Evolutionary conservation across 495 filamentous ascomycete genomes (phyloP).

Genomic region (Hypoxylon subgilvum): DNA sequence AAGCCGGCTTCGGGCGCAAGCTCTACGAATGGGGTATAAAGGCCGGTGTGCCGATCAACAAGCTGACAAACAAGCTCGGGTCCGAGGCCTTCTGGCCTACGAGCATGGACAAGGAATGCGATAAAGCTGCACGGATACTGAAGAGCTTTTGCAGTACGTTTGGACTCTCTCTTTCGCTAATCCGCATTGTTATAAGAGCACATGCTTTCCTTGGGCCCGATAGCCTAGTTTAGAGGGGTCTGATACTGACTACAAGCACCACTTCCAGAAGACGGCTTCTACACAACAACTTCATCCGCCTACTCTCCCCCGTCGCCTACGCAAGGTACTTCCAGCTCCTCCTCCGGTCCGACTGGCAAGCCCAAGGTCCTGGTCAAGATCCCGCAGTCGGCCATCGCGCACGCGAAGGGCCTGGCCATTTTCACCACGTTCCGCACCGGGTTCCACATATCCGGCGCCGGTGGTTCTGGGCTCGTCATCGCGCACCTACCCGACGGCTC

Average conservation of each 20-base stretch:
- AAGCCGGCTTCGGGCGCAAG: constrained; percentile 36
- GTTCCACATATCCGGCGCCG: constrained; percentile 79
- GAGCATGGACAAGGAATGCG: constrained; percentile 76
- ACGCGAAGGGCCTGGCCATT: constrained; percentile 77
- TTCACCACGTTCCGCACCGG: constrained; percentile 86
- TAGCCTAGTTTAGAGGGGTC: not conserved
- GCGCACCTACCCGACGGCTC: constrained; percentile 70
- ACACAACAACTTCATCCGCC: constrained; percentile 28
- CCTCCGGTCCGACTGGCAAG: constrained; percentile 16
- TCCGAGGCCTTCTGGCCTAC: constrained; percentile 84
- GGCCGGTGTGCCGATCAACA: constrained; percentile 71
- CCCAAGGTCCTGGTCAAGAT: constrained; percentile 67
- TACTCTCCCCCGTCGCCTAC: constrained; percentile 1
- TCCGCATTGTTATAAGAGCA: no score
- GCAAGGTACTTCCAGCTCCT: not conserved
- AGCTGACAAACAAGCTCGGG: constrained; percentile 72
- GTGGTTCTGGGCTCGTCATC: constrained; percentile 75
- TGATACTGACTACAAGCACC: constrained; percentile 17
- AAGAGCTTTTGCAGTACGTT: constrained; percentile 74
- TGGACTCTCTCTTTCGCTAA: not conserved
- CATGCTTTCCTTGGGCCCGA: not conserved
- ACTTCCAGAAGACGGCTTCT: constrained; percentile 53
- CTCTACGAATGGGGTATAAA: constrained; percentile 40
- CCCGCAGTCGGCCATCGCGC: constrained; percentile 69
- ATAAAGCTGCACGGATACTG: constrained; percentile 82